A percentile compares a stretch with the other conserved stretches of the same genome.
These are phyloP conservation scores for Ceratocystis cacaofunesta DNA, from an alignment of 2,329 filamentous ascomycete genomes.

Conservation along the genomic window DNA sequence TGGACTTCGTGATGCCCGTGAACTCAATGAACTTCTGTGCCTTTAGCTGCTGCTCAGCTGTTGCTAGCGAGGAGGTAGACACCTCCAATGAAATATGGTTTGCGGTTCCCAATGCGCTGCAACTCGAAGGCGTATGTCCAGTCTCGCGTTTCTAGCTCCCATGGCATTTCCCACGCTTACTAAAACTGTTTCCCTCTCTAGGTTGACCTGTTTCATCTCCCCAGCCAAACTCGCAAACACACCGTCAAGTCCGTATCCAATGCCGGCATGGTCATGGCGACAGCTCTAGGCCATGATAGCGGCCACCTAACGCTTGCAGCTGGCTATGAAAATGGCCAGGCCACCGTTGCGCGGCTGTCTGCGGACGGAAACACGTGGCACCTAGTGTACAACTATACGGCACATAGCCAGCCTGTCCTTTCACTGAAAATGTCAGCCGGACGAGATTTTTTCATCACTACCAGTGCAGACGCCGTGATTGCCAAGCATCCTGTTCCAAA, in stretches of 20 bases:
- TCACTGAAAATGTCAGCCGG: slow-evolving; percentile 47
- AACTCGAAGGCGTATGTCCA: slow-evolving; percentile 49
- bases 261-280: slow-evolving; percentile 78
- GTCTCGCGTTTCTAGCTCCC: neutral
- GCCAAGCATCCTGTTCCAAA: slow-evolving; percentile 54
- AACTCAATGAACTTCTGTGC: slow-evolving; percentile 94
- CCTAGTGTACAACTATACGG: slow-evolving; percentile 46
- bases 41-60: slow-evolving; percentile 47
- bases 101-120: slow-evolving; percentile 65
- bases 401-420: slow-evolving; percentile 68
- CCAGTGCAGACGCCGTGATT: slow-evolving; percentile 65
- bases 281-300: slow-evolving; percentile 43
- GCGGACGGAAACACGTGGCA: slow-evolving; percentile 29
- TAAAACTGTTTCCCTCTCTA: slow-evolving; percentile 19
- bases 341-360: slow-evolving; percentile 46
- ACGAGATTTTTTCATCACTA: slow-evolving; percentile 55
- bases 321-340: slow-evolving; percentile 76
- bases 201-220: slow-evolving; percentile 75
- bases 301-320: slow-evolving; percentile 47
- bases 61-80: slow-evolving; percentile 20
- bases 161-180: neutral
- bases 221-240: slow-evolving; percentile 54
- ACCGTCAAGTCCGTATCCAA: slow-evolving; percentile 36
- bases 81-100: slow-evolving; percentile 41
- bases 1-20: slow-evolving; percentile 69